Evolutionary conservation across 805 yeast genomes (phyloP).

Genomic region (Teunomyces panamensis): DNA sequence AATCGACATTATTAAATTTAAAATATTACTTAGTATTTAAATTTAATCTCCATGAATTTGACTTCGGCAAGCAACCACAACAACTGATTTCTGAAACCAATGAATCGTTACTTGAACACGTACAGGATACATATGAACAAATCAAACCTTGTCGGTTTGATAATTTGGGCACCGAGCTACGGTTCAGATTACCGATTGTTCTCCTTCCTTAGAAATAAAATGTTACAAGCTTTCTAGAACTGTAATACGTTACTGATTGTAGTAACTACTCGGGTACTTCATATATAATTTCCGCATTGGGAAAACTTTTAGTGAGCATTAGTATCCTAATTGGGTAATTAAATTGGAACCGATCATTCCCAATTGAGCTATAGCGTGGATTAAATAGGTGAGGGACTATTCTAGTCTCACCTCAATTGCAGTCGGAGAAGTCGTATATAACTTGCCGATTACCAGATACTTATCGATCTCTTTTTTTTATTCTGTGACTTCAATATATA

Average conservation of each 20-base stretch:
- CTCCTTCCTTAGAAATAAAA: not conserved
- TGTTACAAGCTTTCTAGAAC: not conserved
- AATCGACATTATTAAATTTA: slow-evolving; percentile 33
- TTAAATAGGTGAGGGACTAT: not conserved
- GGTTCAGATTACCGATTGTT: slow-evolving; percentile 24
- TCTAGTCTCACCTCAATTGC: too few relatives aligned
- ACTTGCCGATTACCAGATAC: not conserved
- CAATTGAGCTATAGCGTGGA: not conserved
- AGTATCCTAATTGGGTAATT: not conserved
- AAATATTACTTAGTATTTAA: slow-evolving; percentile 35
- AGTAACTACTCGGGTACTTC: not conserved
- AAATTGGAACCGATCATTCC: not conserved
- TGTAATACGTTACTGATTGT: not conserved
- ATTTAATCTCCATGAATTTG: slow-evolving; percentile 29
- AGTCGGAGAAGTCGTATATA: not conserved
- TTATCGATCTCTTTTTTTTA: too few relatives aligned
- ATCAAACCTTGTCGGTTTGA: slow-evolving; percentile 18
- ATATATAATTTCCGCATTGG: not conserved
- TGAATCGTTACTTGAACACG: not conserved
- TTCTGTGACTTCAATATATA: not conserved
- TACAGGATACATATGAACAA: slow-evolving; percentile 5
- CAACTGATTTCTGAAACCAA: not conserved
- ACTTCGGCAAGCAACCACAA: slow-evolving; percentile 7
- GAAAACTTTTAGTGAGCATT: not conserved
- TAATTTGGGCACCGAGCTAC: slow-evolving; percentile 26